Conservation (phyloP, 2,329 filamentous ascomycete species). For the Penicillium frequentans region DNA sequence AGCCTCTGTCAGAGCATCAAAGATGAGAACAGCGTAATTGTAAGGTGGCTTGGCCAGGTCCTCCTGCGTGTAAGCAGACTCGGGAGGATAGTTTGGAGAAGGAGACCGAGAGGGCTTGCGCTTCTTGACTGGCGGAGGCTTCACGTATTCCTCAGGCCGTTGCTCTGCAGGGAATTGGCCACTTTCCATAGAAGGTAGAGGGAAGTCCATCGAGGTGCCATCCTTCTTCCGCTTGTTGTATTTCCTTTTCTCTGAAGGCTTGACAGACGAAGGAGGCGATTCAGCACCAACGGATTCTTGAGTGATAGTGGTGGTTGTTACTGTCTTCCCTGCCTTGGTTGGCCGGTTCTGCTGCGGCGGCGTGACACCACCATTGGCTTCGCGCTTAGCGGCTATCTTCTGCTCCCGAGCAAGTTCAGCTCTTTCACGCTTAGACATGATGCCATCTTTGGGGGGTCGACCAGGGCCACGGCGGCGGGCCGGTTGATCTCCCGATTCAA, state of each 20-base stretch:
- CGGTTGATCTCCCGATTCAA: constrained; percentile 41
- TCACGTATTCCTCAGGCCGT: constrained; percentile 42
- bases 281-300: constrained; percentile 37
- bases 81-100: constrained; percentile 61
- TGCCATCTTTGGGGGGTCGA: constrained; percentile 65
- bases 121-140: constrained; percentile 48
- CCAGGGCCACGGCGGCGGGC: constrained; percentile 55
- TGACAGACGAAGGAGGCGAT: constrained; percentile 32
- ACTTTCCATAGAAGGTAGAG: constrained; percentile 45
- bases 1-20: constrained; percentile 61
- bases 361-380: constrained; percentile 49
- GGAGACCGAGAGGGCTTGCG: constrained; percentile 58
- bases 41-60: constrained; percentile 62
- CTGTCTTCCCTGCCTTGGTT: constrained; percentile 32
- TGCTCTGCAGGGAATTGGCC: constrained; percentile 38
- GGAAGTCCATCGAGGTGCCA: constrained; percentile 41
- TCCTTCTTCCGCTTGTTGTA: constrained; percentile 51
- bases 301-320: constrained; percentile 3
- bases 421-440: constrained; percentile 65
- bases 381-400: constrained; percentile 50
- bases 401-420: constrained; percentile 55
- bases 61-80: constrained; percentile 61
- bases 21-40: constrained; percentile 65
- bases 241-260: constrained; percentile 47
- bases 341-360: constrained; percentile 35